Conservation (phyloP, 257 asterid genomes). For the Petrea volubilis region DNA sequence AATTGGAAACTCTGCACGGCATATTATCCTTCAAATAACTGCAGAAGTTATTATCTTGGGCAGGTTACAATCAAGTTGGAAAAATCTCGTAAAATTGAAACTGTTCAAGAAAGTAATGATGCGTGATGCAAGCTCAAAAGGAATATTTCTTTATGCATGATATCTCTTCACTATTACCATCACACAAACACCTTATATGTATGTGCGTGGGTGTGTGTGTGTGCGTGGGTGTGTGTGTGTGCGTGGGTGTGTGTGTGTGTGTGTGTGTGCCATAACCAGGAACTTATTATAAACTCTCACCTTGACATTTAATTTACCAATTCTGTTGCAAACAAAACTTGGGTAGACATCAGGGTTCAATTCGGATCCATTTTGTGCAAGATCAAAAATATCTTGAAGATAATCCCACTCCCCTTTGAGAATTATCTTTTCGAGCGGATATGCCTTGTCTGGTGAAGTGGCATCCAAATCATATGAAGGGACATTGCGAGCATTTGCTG, state of each 20-base stretch:
- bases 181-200: not conserved
- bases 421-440: conserved; percentile 67
- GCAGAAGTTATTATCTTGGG: not conserved
- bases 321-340: conserved; percentile 63
- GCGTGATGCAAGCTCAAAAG: not conserved
- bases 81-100: no score
- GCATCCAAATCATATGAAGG: conserved; percentile 68
- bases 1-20: no score
- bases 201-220: no score
- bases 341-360: conserved; percentile 44
- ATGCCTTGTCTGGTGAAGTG: conserved; percentile 49
- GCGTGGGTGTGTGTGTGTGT: no score
- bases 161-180: not conserved
- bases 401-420: conserved; percentile 64
- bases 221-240: no score
- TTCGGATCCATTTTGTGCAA: conserved; percentile 34
- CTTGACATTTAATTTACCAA: conserved; percentile 43
- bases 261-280: no score
- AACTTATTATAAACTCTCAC: conserved; percentile 26
- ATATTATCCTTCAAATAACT: not conserved
- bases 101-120: not conserved
- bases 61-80: not conserved
- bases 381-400: conserved; percentile 51
- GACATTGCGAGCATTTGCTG: conserved; percentile 35
- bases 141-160: not conserved